Conservation (phyloP, 2,329 filamentous ascomycete genomes). For the Aspergillus sp. region DNA sequence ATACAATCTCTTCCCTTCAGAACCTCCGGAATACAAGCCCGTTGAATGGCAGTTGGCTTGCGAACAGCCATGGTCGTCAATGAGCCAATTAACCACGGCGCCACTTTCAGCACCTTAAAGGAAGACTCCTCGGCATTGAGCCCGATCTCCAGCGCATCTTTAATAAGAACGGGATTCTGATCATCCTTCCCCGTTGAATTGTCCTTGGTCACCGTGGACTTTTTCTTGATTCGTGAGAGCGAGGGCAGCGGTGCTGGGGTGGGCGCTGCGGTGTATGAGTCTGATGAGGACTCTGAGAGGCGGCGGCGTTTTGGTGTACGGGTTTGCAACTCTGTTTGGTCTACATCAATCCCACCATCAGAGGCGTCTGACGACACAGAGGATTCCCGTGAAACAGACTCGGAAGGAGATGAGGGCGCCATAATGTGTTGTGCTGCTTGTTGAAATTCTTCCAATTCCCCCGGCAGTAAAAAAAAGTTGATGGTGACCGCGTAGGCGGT, state of each 20-base stretch:
- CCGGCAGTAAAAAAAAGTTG: conserved; percentile 31
- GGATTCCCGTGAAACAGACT: conserved; percentile 23
- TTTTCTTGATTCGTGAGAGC: conserved; percentile 45
- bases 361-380: conserved; percentile 20
- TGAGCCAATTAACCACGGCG: conserved; percentile 85
- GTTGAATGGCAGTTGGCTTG: conserved; percentile 88
- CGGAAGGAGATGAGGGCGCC: conserved; percentile 26
- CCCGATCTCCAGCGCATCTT: conserved; percentile 42
- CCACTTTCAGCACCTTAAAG: conserved; percentile 71
- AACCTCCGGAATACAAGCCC: conserved; percentile 88
- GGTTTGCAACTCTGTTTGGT: conserved; percentile 23
- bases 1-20: conserved; percentile 90
- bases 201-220: conserved; percentile 21
- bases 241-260: conserved; percentile 36
- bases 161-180: conserved; percentile 40
- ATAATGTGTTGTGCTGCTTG: conserved; percentile 22
- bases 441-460: conserved; percentile 21
- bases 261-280: conserved; percentile 32
- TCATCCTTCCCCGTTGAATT: conserved; percentile 19
- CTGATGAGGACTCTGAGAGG: conserved; percentile 38
- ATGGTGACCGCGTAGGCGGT: conserved; percentile 30
- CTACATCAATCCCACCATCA: conserved; percentile 18
- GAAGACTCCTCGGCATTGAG: conserved; percentile 51
- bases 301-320: conserved; percentile 41
- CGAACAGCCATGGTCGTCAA: conserved; percentile 77